Evolutionary conservation across 805 yeast species (phyloP).

Genomic region (Candida endomychidarum): DNA sequence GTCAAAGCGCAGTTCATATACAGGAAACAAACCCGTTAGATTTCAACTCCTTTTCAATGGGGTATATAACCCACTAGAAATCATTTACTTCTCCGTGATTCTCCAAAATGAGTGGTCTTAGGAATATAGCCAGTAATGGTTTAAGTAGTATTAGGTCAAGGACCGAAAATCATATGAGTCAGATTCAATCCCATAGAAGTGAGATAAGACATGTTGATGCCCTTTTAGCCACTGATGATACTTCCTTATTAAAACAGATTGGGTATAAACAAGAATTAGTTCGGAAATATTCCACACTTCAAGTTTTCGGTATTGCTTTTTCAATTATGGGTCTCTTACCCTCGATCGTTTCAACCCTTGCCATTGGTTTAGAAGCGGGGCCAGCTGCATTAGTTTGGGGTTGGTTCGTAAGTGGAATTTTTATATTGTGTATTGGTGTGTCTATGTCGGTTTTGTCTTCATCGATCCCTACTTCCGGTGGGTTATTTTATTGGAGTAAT

Average conservation of each 20-base stretch:
- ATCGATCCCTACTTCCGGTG: slow-evolving; percentile 75
- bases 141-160: slow-evolving; percentile 10
- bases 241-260: slow-evolving; percentile 45
- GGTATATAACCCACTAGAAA: too few relatives aligned
- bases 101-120: slow-evolving; percentile 2
- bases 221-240: slow-evolving; percentile 18
- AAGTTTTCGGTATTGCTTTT: slow-evolving; percentile 70
- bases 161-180: slow-evolving; percentile 13
- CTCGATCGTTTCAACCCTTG: slow-evolving; percentile 56
- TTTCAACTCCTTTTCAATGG: too few relatives aligned
- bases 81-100: not conserved
- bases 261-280: slow-evolving; percentile 71
- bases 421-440: slow-evolving; percentile 56
- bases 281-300: slow-evolving; percentile 59
- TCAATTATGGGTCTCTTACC: slow-evolving; percentile 72
- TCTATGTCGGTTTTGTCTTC: slow-evolving; percentile 69
- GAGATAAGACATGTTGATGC: slow-evolving; percentile 23
- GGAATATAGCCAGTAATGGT: slow-evolving; percentile 12
- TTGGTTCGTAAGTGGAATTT: slow-evolving; percentile 61
- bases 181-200: slow-evolving; percentile 17
- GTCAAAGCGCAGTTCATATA: too few relatives aligned
- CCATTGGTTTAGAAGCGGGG: slow-evolving; percentile 58
- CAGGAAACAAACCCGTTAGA: too few relatives aligned
- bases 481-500: slow-evolving; percentile 51
- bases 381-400: slow-evolving; percentile 72